These are phyloP conservation scores for Erythrobasidium yunnanense DNA, from an alignment of 768 basidiomycete genomes.

Conservation along the genomic window DNA sequence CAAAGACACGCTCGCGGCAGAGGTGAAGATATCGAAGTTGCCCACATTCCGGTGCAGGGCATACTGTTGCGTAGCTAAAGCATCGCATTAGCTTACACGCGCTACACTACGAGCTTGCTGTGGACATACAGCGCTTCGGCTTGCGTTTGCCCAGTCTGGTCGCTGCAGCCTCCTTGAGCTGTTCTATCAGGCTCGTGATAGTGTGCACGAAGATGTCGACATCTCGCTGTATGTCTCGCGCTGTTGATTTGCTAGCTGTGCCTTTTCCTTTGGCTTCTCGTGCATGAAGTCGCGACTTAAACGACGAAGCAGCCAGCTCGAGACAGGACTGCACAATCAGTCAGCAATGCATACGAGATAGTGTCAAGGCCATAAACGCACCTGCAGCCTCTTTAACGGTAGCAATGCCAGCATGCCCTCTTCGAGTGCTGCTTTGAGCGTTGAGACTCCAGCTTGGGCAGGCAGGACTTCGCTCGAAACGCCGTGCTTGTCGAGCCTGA, in stretches of 20 bases:
- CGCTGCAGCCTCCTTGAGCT: constrained; percentile 12
- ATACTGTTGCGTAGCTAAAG: constrained; percentile 3
- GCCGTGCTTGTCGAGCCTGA: constrained; percentile 26
- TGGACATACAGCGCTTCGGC: not conserved
- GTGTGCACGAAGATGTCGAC: not conserved
- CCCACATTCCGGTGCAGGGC: constrained; percentile 12
- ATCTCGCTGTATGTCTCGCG: not conserved
- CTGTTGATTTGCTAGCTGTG: not conserved
- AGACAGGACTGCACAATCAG: constrained; percentile 9
- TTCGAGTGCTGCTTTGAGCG: not conserved
- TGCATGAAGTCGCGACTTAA: not conserved
- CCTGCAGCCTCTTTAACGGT: not conserved
- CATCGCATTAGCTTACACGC: not conserved
- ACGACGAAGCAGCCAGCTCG: constrained; percentile 14
- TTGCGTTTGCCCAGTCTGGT: not conserved
- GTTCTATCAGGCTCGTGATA: not conserved
- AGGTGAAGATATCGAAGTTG: constrained; percentile 15
- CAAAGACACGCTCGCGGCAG: not conserved
- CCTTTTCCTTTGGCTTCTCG: not conserved
- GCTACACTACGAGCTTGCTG: not conserved
- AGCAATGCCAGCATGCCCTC: not conserved
- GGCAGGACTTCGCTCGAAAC: constrained; percentile 4
- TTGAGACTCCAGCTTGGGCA: constrained; percentile 8
- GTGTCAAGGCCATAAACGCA: no score
- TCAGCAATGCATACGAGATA: not conserved